These are phyloP conservation scores for Termitomyces sp. DNA, from an alignment of 768 basidiomycete genomes.

Conservation along the genomic window DNA sequence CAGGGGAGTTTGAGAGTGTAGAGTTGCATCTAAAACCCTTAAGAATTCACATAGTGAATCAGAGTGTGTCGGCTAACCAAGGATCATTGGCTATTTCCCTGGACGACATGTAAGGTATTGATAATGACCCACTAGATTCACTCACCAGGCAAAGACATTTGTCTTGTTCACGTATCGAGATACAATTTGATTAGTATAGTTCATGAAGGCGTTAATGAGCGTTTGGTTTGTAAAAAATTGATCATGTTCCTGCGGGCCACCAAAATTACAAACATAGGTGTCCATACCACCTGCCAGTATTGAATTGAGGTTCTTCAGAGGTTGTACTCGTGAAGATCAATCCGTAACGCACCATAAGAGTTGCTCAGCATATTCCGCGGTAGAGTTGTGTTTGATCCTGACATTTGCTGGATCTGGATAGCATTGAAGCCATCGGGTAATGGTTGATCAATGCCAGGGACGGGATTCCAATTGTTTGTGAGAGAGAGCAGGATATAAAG, in stretches of 20 bases:
- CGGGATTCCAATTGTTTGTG: conserved; percentile 57
- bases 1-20: conserved; percentile 37
- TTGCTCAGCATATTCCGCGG: conserved; percentile 60
- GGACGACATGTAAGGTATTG: conserved; percentile 19
- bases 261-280: conserved; percentile 54
- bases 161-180: conserved; percentile 54
- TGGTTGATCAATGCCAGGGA: conserved; percentile 10
- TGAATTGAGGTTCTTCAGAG: background rate
- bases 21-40: conserved; percentile 52
- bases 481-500: conserved; percentile 54
- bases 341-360: conserved; percentile 46
- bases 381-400: conserved; percentile 21
- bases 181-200: conserved; percentile 55
- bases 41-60: background rate
- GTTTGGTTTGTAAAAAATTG: conserved; percentile 56
- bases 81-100: conserved; percentile 72
- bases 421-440: conserved; percentile 47
- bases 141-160: conserved; percentile 51
- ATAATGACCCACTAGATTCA: conserved; percentile 2
- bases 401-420: conserved; percentile 25
- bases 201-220: conserved; percentile 50
- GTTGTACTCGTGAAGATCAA: background rate
- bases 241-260: conserved; percentile 45
- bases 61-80: conserved; percentile 35
- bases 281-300: conserved; percentile 72